Evolutionary conservation across 1,284 basidiomycete genomes (phyloP), one percentile per base, ranked within the genome.

Genomic region (Puccinia polysora): DNA sequence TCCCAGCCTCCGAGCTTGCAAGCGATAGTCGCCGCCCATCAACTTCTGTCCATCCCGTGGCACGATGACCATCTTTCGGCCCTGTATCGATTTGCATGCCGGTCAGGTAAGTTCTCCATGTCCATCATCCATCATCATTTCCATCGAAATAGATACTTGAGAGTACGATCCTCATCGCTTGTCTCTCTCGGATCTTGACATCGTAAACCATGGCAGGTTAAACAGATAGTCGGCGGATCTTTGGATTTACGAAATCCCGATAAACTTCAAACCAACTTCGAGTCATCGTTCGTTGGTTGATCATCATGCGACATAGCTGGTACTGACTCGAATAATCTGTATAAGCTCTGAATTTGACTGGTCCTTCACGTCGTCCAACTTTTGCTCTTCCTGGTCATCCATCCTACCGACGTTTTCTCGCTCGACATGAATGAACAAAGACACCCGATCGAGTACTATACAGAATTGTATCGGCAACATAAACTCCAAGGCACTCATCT

Each of bases 141-240:
- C 28, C 20, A n/a, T 23, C 20, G 8, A 25, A 10, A 53, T 38
- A 53, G n/a, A 4, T 28, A 4, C 52, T 23, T 15, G 34, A n/a
- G n/a, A n/a, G n/a, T n/a, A n/a, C n/a, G n/a, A n/a, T n/a, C n/a
- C 25, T 30, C 23, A 55, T 30, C 20, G 15, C 32, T 56, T 2
- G 20, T 32, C 6, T 10, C 28, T 2, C 34, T 36, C 1, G 18
- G 38, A 34, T 28, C 34, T 25, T 38, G 40, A 18, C 18, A 18
- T 18, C 14, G n/a, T 65, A 25, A n/a, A n/a, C n/a, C n/a, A n/a
- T n/a, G 28, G 18, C 5, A 70, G 67, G 96, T 99, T 71, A 98
- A 98, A 81, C 96, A 99, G 82, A 98, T 99, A 74, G 92, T 99
- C 10, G 96, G 96, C 32, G 92, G 93, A 1, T 95, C 92, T 0